Evolutionary conservation across 2,329 filamentous ascomycete genomes (phyloP).

Genomic region (Biscogniauxia mediterranea): DNA sequence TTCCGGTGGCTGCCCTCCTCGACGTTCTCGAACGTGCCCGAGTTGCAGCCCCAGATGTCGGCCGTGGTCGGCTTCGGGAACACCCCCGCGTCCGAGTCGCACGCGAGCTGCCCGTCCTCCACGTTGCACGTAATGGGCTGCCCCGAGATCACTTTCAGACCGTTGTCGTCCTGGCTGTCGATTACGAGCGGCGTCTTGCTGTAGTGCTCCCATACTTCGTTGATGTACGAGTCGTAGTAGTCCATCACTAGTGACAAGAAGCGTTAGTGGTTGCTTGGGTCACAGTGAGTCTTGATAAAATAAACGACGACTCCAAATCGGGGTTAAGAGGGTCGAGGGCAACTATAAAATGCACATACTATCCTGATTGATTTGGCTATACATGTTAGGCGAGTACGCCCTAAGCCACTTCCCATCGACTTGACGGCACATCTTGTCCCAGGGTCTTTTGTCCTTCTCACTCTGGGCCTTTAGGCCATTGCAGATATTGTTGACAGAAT

Average conservation of each 20-base stretch:
- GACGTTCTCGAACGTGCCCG: constrained; percentile 39
- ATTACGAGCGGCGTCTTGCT: constrained; percentile 34
- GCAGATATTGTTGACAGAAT: constrained; percentile 39
- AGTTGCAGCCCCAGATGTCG: constrained; percentile 49
- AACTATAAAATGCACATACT: not conserved
- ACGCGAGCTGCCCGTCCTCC: constrained; percentile 32
- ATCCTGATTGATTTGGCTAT: constrained; percentile 18
- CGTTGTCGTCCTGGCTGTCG: constrained; percentile 37
- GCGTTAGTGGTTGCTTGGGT: constrained; percentile 13
- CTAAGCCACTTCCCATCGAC: constrained; percentile 20
- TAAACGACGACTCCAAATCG: too few relatives aligned
- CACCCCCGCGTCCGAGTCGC: constrained; percentile 36
- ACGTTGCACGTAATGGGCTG: constrained; percentile 36
- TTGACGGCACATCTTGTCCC: constrained; percentile 39
- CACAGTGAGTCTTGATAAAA: constrained; percentile 17
- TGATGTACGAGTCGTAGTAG: constrained; percentile 45
- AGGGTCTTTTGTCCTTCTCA: constrained; percentile 35
- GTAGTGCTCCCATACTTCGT: constrained; percentile 42
- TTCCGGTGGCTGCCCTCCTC: constrained; percentile 35
- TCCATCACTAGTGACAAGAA: constrained; percentile 28
- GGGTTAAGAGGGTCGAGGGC: not conserved
- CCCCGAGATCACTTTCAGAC: constrained; percentile 10
- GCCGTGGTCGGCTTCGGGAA: constrained; percentile 40
- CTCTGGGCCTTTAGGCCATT: constrained; percentile 33
- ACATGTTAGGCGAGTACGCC: constrained; percentile 40